Evolutionary conservation across 495 filamentous ascomycete species (phyloP).

Genomic region (Lineolata rhizophorae): DNA sequence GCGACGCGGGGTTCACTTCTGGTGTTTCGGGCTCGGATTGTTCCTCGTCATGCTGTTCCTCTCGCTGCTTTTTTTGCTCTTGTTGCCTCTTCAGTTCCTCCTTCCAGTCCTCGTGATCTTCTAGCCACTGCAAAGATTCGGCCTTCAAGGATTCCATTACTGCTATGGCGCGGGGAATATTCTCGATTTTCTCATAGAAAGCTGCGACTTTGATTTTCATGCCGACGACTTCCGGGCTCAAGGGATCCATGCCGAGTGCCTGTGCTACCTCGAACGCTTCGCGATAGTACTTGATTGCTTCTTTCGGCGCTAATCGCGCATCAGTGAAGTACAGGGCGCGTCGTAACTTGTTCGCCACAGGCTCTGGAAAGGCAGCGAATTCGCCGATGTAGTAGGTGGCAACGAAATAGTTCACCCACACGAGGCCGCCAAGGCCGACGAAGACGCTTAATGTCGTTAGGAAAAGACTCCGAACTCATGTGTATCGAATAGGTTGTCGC

Average conservation of each 20-base stretch:
- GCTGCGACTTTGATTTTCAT: slow-evolving; percentile 62
- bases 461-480: no score
- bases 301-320: slow-evolving; percentile 39
- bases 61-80: slow-evolving; percentile 28
- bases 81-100: no score
- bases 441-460: no score
- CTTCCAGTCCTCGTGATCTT: slow-evolving; percentile 38
- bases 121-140: no score
- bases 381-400: slow-evolving; percentile 35
- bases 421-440: not conserved
- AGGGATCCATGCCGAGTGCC: slow-evolving; percentile 60
- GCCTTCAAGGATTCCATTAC: slow-evolving; percentile 50
- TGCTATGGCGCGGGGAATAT: slow-evolving; percentile 42
- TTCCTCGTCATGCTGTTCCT: slow-evolving; percentile 48
- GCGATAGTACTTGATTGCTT: slow-evolving; percentile 62
- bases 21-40: no score
- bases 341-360: slow-evolving; percentile 63
- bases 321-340: slow-evolving; percentile 73
- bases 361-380: slow-evolving; percentile 58
- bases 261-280: slow-evolving; percentile 47
- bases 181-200: slow-evolving; percentile 52
- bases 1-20: no score
- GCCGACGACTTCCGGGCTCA: slow-evolving; percentile 72
- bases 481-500: no score
- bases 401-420: slow-evolving; percentile 41